Conservation (phyloP, 139 green algal genomes). For the Penium margaritaceum region DNA sequence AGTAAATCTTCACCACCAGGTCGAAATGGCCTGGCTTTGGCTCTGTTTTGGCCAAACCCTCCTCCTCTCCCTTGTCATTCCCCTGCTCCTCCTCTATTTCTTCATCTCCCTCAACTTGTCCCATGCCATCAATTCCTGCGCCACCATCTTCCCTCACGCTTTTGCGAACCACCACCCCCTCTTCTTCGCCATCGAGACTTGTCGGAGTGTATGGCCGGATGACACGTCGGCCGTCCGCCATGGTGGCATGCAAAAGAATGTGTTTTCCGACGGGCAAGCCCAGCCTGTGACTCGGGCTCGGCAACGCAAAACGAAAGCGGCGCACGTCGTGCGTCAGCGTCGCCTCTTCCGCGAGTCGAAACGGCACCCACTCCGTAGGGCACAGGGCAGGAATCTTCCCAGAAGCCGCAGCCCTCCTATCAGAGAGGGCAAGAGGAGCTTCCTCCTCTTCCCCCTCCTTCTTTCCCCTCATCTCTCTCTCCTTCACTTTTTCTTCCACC, state of each 20-base stretch:
- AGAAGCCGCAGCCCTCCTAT: too few species aligned
- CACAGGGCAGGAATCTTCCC: conserved; percentile 57
- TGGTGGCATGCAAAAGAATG: conserved; percentile 69
- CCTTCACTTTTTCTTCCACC: too few species aligned
- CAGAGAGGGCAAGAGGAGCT: too few species aligned
- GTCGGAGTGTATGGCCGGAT: conserved; percentile 93
- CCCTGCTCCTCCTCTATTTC: too few species aligned
- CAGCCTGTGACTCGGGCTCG: conserved; percentile 70
- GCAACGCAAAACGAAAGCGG: conserved; percentile 87
- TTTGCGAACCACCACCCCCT: too few species aligned
- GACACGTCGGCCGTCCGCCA: conserved; percentile 74
- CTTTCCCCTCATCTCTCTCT: too few species aligned
- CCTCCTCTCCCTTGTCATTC: too few species aligned
- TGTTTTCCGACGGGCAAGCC: conserved; percentile 89
- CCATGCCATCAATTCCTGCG: too few species aligned
- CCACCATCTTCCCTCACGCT: too few species aligned
- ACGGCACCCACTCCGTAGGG: conserved; percentile 66
- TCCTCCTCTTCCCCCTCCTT: too few species aligned
- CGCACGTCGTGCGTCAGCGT: conserved; percentile 76
- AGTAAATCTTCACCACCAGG: conserved; percentile 85
- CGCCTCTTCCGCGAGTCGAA: conserved; percentile 70
- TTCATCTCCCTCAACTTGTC: too few species aligned
- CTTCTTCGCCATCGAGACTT: conserved; percentile 56
- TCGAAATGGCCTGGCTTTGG: conserved; percentile 94
- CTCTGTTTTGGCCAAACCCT: too few species aligned